Conservation (phyloP, 1,284 basidiomycete genomes). For the Farysia itapuensis region DNA sequence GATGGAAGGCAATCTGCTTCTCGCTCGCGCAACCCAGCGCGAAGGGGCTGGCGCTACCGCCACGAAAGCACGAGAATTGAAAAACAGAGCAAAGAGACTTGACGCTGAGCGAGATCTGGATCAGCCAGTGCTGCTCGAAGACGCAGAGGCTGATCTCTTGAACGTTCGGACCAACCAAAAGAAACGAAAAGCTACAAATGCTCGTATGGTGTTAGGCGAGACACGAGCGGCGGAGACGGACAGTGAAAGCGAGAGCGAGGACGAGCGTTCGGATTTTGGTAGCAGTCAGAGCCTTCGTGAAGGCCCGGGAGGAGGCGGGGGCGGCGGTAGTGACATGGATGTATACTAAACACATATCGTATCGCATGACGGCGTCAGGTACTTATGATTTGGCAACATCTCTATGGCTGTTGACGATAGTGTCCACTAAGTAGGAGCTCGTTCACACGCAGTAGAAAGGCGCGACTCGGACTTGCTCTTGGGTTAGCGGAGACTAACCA, state of each 20-base stretch:
- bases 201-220: conserved; percentile 33
- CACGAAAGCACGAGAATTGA: conserved; percentile 15
- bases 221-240: conserved; percentile 23
- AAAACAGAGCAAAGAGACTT: conserved; percentile 16
- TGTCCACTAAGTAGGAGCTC: conserved; percentile 69
- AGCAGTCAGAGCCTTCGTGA: conserved; percentile 62
- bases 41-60: conserved; percentile 5
- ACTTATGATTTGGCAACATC: no score
- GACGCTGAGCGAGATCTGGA: conserved; percentile 34
- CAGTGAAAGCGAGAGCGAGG: conserved; percentile 3
- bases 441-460: conserved; percentile 75
- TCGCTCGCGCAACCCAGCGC: conserved; percentile 22
- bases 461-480: conserved; percentile 72
- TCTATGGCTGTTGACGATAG: neutral
- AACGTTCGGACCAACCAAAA: conserved; percentile 9
- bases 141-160: conserved; percentile 6
- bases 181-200: conserved; percentile 23
- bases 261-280: conserved; percentile 7
- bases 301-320: conserved; percentile 13
- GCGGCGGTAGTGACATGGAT: conserved; percentile 1
- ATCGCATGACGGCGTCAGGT: no score
- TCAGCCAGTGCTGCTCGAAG: conserved; percentile 18
- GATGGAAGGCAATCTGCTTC: conserved; percentile 13
- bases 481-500: conserved; percentile 78
- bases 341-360: neutral